Percentiles rank a stretch among this genome's conserved stretches.
These are phyloP conservation scores for Tetraselmis striata DNA, from an alignment of 139 green algal genomes.

Conservation along the genomic window DNA sequence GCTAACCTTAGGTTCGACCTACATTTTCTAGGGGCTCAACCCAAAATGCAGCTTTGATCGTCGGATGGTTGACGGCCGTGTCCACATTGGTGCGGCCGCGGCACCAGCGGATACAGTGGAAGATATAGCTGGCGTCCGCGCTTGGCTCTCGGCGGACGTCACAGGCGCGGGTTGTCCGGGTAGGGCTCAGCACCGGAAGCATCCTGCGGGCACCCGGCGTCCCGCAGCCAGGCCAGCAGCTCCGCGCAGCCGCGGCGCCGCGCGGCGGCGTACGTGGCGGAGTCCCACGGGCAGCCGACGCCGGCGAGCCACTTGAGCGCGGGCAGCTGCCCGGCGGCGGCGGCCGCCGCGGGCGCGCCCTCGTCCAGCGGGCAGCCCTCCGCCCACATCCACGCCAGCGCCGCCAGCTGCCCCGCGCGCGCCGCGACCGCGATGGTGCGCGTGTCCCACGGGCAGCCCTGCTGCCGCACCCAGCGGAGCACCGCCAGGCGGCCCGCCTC, in stretches of 20 bases:
- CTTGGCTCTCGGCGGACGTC: too few relatives aligned
- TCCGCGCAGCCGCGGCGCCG: not conserved
- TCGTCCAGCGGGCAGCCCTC: not conserved
- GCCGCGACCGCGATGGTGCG: not conserved
- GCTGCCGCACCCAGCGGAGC: not conserved
- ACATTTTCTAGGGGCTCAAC: too few relatives aligned
- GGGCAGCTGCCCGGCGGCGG: not conserved
- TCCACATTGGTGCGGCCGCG: too few relatives aligned
- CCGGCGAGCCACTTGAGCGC: not conserved
- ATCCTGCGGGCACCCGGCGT: not conserved
- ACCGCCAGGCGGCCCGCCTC: constrained; percentile 2
- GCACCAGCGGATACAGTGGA: too few relatives aligned
- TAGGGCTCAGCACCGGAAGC: too few relatives aligned
- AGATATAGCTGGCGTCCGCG: too few relatives aligned
- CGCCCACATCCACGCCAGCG: not conserved
- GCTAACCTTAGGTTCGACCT: too few relatives aligned
- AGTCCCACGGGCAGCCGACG: not conserved
- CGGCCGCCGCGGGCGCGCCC: not conserved
- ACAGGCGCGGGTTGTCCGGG: too few relatives aligned
- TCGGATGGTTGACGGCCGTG: too few relatives aligned
- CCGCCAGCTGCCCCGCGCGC: not conserved
- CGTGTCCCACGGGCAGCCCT: constrained; percentile 7
- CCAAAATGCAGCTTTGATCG: too few relatives aligned
- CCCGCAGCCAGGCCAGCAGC: not conserved
- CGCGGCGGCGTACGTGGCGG: not conserved